Conservation (phyloP, 495 filamentous ascomycete species). For the Penicillium alfredii region DNA sequence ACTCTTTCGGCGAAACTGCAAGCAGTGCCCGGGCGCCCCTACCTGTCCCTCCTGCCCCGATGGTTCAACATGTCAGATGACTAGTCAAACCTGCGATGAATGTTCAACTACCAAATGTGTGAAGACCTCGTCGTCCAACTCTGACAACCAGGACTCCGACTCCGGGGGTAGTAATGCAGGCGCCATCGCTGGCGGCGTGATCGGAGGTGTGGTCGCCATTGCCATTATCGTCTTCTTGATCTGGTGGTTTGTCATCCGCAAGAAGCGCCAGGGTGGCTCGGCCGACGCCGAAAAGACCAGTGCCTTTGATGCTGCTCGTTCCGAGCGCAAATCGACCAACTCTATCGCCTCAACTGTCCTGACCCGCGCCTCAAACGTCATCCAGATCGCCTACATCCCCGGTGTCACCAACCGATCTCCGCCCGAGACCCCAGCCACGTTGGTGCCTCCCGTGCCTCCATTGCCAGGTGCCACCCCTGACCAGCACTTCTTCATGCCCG, state of each 20-base stretch:
- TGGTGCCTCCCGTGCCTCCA: slow-evolving; percentile 87
- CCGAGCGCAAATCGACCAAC: slow-evolving; percentile 78
- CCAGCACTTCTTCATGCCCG: slow-evolving; percentile 90
- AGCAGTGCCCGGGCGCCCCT: slow-evolving; percentile 38
- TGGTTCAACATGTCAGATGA: slow-evolving; percentile 51
- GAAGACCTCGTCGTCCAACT: slow-evolving; percentile 32
- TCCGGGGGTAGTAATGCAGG: slow-evolving; percentile 57
- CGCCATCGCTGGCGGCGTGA: slow-evolving; percentile 78
- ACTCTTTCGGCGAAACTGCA: too few species aligned
- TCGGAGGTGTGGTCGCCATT: slow-evolving; percentile 67
- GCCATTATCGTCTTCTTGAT: slow-evolving; percentile 68
- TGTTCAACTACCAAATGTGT: slow-evolving; percentile 60
- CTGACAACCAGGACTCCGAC: slow-evolving; percentile 17
- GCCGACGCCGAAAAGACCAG: slow-evolving; percentile 47
- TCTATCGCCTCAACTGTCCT: slow-evolving; percentile 94
- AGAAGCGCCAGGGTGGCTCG: slow-evolving; percentile 59
- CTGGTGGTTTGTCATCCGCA: slow-evolving; percentile 83
- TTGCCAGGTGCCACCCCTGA: slow-evolving; percentile 73
- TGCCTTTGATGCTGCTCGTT: slow-evolving; percentile 58
- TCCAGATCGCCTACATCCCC: slow-evolving; percentile 98
- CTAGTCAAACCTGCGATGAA: slow-evolving; percentile 45
- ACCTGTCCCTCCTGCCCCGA: slow-evolving; percentile 45
- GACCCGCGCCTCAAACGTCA: slow-evolving; percentile 95
- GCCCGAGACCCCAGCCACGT: slow-evolving; percentile 70
- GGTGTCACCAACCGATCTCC: slow-evolving; percentile 91